Evolutionary conservation across 805 yeast species (phyloP).

Genomic region (Spathaspora arborariae): DNA sequence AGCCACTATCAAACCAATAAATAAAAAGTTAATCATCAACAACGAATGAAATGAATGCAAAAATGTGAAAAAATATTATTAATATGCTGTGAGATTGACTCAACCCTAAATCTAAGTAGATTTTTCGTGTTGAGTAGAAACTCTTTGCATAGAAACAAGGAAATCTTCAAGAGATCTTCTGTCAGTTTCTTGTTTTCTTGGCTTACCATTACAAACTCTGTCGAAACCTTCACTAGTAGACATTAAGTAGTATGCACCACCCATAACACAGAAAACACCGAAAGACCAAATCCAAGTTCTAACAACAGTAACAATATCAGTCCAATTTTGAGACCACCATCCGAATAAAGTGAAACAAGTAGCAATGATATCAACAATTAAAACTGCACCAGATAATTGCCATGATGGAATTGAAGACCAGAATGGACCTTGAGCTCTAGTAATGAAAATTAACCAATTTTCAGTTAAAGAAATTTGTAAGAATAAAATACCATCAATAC

Average conservation of each 20-base stretch:
- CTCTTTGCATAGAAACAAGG: conserved; percentile 84
- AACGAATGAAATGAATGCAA: conserved; percentile 5
- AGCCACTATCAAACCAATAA: not conserved
- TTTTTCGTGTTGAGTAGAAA: conserved; percentile 85
- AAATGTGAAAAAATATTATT: not conserved
- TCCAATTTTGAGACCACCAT: conserved; percentile 98
- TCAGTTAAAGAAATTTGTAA: conserved; percentile 92
- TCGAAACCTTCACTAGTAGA: conserved; percentile 76
- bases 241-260: conserved; percentile 96
- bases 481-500: conserved; percentile 88
- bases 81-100: not conserved
- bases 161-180: conserved; percentile 76
- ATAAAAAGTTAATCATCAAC: not conserved
- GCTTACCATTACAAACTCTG: conserved; percentile 80
- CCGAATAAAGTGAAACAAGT: conserved; percentile 92
- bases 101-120: conserved; percentile 44
- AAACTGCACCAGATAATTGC: conserved; percentile 94
- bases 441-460: conserved; percentile 95
- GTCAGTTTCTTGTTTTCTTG: conserved; percentile 49
- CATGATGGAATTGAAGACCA: conserved; percentile 96
- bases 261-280: conserved; percentile 94
- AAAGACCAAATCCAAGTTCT: conserved; percentile 94
- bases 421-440: conserved; percentile 98
- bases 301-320: conserved; percentile 90
- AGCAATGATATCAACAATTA: conserved; percentile 84